phyloP scores from a whole-genome alignment of 2,329 filamentous ascomycete genomes.

The Aspergillus tamarii region DNA sequence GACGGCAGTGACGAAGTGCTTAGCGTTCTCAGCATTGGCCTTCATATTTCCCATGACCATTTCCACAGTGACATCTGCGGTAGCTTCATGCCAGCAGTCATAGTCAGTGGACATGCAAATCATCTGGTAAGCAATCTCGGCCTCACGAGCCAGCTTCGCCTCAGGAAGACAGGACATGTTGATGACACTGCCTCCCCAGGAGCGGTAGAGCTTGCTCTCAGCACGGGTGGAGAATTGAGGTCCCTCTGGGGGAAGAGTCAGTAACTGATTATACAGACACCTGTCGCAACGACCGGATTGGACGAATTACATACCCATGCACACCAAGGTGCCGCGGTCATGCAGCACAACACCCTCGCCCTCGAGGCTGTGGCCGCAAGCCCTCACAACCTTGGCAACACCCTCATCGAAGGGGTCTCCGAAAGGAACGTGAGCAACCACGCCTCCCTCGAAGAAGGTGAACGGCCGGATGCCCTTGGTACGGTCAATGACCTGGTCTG shows the following conservation, averaged over 20 bases:
- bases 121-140: slow-evolving; percentile 96
- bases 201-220: slow-evolving; percentile 92
- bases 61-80: slow-evolving; percentile 83
- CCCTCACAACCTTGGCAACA: slow-evolving; percentile 74
- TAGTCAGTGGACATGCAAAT: slow-evolving; percentile 99
- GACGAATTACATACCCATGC: slow-evolving; percentile 71
- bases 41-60: slow-evolving; percentile 98
- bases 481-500: slow-evolving; percentile 95
- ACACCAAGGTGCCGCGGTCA: slow-evolving; percentile 80
- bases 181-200: slow-evolving; percentile 92
- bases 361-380: slow-evolving; percentile 74
- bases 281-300: background rate
- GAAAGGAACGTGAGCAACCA: slow-evolving; percentile 93
- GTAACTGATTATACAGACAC: background rate
- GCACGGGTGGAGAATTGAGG: slow-evolving; percentile 96
- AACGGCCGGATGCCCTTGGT: slow-evolving; percentile 94
- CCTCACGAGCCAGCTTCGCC: slow-evolving; percentile 93
- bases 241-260: slow-evolving; percentile 67
- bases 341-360: slow-evolving; percentile 86
- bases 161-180: slow-evolving; percentile 98
- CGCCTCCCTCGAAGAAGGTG: slow-evolving; percentile 82
- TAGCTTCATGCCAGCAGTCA: slow-evolving; percentile 89
- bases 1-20: slow-evolving; percentile 80
- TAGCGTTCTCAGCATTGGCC: slow-evolving; percentile 86
- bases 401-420: slow-evolving; percentile 89